Evolutionary conservation across 2,329 filamentous ascomycete species (phyloP).

Genomic region (Xylariales sp.): DNA sequence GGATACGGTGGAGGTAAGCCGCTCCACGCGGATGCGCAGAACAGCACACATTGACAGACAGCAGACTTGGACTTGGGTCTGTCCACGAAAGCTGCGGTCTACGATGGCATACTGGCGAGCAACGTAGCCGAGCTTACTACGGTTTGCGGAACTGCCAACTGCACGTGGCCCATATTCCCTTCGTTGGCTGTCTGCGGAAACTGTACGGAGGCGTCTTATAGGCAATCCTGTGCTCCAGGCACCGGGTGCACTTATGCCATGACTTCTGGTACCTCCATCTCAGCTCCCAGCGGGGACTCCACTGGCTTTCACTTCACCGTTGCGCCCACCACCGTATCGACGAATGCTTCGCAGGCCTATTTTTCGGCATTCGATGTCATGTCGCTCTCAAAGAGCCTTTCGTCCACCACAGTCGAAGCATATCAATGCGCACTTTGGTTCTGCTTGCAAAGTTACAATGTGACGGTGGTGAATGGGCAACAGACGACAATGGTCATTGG

Average conservation of each 20-base stretch:
- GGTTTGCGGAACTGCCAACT: conserved; percentile 28
- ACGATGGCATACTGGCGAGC: conserved; percentile 30
- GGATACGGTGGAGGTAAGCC: conserved; percentile 3
- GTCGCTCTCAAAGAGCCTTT: conserved; percentile 20
- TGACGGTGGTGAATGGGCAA: conserved; percentile 24
- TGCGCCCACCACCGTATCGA: conserved; percentile 19
- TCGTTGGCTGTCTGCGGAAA: conserved; percentile 31
- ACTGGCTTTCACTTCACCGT: conserved; percentile 27
- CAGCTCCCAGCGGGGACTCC: conserved; percentile 13
- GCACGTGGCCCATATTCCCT: conserved; percentile 32
- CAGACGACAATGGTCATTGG: conserved; percentile 18
- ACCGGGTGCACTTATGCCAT: conserved; percentile 26
- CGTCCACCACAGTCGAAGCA: conserved; percentile 17
- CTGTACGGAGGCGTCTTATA: conserved; percentile 18
- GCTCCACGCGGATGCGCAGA: too few species aligned
- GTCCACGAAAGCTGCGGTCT: conserved; percentile 34
- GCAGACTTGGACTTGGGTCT: conserved; percentile 14
- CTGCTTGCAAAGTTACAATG: conserved; percentile 28
- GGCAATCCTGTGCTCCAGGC: conserved; percentile 13
- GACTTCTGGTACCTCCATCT: conserved; percentile 24
- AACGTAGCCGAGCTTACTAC: conserved; percentile 21
- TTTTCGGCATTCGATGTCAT: conserved; percentile 33
- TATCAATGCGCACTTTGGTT: conserved; percentile 33
- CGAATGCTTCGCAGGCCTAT: conserved; percentile 20
- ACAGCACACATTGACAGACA: background rate